Base-by-base conservation (phyloP, 1,139 yeast species). In the Arxiozyma telluris region DNA sequence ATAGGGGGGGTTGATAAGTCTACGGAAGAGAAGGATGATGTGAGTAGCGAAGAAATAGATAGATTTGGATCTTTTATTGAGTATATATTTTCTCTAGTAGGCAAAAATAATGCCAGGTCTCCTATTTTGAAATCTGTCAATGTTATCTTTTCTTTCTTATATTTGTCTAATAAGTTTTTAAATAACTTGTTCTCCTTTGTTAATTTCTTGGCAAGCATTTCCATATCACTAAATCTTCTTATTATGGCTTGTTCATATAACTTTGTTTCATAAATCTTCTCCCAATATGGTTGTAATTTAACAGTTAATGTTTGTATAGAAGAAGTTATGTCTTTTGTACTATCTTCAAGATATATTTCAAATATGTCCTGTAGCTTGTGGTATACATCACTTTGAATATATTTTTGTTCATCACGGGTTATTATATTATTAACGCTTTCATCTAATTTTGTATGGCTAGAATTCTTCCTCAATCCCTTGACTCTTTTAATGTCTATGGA, bases 141-240 rank as follows among this genome's bases (percentile, higher is more conserved):
- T 0, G 95, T 77, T 1, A 91, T 78, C 64, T 84, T 84, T 52
- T 77, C 74, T 15, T 53, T 74, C 76, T 49, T 71, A 65, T 46
- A 70, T 66, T 44, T 77, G 59, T 57, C 71, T 65, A 55, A 66
- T 62, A 27, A 75, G 53, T 59, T 78, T 79, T 58, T 78, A 79
- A 53, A 79, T 74, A 72, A 65, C 61, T 80, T 81, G 59, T 81
- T 84, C 61, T 90, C 96, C 64, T 84, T 84, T 55, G 91, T 87
- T 56, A 88, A 76, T 64, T 83, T 86, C 64, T 94, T 83, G 0
- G 98, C 98, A 61, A 90, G 76, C n/a, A 85, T 83, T 68, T 93
- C 98, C 51, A 91, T 95, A 65, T 91, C 98, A 56, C 80, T 81
- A 64, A 93, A 90, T 57, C 98, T 76, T 64, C 85, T 83, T 41